Conservation (phyloP, 306 rosid genomes). For the Lithocarpus polystachyus region DNA sequence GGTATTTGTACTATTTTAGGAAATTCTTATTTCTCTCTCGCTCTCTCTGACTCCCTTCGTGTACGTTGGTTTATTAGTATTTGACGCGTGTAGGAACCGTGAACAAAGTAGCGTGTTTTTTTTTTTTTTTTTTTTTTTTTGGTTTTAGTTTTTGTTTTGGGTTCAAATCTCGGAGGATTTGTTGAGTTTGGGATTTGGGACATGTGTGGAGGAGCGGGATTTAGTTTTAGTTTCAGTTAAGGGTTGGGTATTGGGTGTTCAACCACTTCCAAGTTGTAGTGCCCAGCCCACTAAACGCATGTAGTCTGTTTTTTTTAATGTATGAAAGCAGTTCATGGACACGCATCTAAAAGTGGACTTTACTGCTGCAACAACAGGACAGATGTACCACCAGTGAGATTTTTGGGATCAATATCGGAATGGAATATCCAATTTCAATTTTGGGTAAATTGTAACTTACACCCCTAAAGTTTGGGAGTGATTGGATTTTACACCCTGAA, state of each 20-base stretch:
- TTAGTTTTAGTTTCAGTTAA: not conserved
- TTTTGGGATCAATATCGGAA: too few relatives aligned
- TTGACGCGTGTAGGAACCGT: not conserved
- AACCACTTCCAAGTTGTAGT: not conserved
- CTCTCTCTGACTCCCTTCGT: not conserved
- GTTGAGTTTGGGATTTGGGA: not conserved
- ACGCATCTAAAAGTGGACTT: too few relatives aligned
- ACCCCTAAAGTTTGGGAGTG: too few relatives aligned
- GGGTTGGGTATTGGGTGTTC: conserved; percentile 5
- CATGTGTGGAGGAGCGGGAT: not conserved
- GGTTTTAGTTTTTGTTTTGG: not conserved
- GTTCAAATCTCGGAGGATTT: not conserved
- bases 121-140: too few relatives aligned
- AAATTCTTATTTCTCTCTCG: not conserved
- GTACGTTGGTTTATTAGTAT: not conserved
- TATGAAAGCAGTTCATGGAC: too few relatives aligned
- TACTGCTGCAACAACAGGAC: too few relatives aligned
- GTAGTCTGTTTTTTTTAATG: not conserved
- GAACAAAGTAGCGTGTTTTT: not conserved
- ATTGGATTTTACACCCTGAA: too few relatives aligned
- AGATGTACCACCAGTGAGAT: too few relatives aligned
- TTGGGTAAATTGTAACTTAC: too few relatives aligned
- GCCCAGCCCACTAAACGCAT: not conserved
- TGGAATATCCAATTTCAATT: too few relatives aligned
- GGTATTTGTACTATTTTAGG: not conserved